phyloP scores from a whole-genome alignment of 2,329 filamentous ascomycete genomes.

The Paraphoma chrysanthemicola region DNA sequence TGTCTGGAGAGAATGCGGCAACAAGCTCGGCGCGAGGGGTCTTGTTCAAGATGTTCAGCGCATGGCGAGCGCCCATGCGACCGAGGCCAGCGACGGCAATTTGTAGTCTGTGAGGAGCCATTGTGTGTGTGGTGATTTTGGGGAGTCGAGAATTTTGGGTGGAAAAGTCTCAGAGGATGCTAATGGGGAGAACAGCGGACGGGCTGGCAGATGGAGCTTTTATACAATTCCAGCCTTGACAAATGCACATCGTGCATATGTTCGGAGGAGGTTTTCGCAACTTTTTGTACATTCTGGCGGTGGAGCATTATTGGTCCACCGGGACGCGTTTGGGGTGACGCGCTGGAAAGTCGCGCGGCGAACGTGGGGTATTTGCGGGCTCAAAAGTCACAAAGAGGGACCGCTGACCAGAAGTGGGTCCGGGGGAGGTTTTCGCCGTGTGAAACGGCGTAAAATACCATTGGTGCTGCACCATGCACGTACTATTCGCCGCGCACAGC shows the following conservation, averaged over 20 bases:
- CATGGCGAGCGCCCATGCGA: conserved; percentile 62
- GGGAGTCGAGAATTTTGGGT: neutral
- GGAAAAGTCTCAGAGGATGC: neutral
- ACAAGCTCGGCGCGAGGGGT: conserved; percentile 58
- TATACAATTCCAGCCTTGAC: conserved; percentile 1
- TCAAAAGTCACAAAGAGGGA: conserved; percentile 6
- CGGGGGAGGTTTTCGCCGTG: conserved; percentile 15
- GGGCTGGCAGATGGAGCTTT: neutral
- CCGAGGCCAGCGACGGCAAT: conserved; percentile 60
- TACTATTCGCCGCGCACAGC: no score
- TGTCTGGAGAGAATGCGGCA: conserved; percentile 58
- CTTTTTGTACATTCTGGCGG: conserved; percentile 1
- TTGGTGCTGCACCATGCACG: neutral
- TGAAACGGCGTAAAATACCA: neutral
- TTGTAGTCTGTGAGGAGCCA: conserved; percentile 36
- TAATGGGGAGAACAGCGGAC: neutral
- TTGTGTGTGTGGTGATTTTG: conserved; percentile 5
- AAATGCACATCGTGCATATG: conserved; percentile 1
- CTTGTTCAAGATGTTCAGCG: conserved; percentile 55
- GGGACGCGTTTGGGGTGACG: neutral
- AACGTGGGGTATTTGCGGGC: conserved; percentile 2
- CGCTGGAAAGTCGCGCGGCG: neutral
- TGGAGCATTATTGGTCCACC: neutral
- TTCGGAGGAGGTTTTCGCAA: conserved; percentile 10
- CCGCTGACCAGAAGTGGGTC: neutral